Conservation (phyloP, 257 asterid genomes). For the Perilla frutescens region DNA sequence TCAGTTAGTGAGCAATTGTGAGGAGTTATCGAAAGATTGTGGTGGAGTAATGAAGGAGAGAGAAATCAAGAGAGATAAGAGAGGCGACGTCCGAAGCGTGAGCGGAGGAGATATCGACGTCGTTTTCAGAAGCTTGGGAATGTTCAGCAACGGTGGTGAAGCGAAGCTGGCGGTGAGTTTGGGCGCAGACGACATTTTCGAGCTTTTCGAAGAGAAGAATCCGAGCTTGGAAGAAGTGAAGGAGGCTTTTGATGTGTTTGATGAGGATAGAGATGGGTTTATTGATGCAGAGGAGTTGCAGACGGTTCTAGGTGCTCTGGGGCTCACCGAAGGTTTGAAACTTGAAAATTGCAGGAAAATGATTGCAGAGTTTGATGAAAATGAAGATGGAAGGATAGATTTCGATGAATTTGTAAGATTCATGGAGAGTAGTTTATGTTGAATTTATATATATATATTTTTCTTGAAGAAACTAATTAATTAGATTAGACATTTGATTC, state of each 20-base stretch:
- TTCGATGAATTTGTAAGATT: conserved; percentile 57
- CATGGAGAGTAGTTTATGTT: conserved; percentile 39
- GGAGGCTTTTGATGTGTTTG: conserved; percentile 73
- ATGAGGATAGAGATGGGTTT: conserved; percentile 69
- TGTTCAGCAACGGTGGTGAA: conserved; percentile 39
- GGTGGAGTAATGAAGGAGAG: neutral
- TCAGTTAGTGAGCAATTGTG: neutral
- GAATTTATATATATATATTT: neutral
- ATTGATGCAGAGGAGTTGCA: conserved; percentile 75
- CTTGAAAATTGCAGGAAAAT: conserved; percentile 61
- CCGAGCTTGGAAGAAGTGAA: conserved; percentile 53
- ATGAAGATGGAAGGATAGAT: conserved; percentile 70
- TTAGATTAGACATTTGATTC: too few relatives aligned
- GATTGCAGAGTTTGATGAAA: conserved; percentile 58
- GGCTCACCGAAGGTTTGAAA: conserved; percentile 54
- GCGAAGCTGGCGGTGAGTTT: conserved; percentile 38
- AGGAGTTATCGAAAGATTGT: neutral
- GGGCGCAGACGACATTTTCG: conserved; percentile 36
- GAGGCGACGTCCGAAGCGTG: conserved; percentile 32
- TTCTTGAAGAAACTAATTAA: too few relatives aligned
- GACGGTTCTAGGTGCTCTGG: conserved; percentile 55
- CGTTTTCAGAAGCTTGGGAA: conserved; percentile 55
- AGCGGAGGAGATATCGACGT: conserved; percentile 50
- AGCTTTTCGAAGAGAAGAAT: conserved; percentile 53
- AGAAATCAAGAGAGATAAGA: neutral